A percentile compares a stretch with the other conserved stretches of the same genome.
Evolutionary conservation across 768 basidiomycete genomes (phyloP).

Genomic region (Kondoa subrosea): DNA sequence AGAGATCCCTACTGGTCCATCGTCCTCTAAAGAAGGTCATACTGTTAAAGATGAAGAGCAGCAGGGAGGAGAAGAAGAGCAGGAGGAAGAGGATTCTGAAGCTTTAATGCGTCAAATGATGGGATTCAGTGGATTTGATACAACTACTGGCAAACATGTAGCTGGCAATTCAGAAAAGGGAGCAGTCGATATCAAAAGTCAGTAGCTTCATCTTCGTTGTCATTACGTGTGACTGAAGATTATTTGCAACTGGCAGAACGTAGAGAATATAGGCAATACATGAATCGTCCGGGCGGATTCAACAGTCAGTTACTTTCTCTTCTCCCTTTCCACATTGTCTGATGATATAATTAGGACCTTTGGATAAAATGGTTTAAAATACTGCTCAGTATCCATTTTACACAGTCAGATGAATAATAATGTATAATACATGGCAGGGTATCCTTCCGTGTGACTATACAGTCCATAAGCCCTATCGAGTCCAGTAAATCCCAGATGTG

Average conservation of each 20-base stretch:
- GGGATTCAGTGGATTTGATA: constrained; percentile 6
- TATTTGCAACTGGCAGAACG: not conserved
- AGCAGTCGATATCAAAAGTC: constrained; percentile 1
- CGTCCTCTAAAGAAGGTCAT: not conserved
- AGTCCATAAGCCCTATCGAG: not conserved
- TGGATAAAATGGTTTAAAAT: constrained; percentile 1
- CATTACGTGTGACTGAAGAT: not conserved
- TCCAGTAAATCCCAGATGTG: too few species aligned
- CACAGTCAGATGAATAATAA: not conserved
- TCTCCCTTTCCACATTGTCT: not conserved
- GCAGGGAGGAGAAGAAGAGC: not conserved
- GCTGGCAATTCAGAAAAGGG: not conserved
- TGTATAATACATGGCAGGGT: not conserved
- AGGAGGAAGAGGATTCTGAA: not conserved
- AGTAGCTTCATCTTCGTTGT: not conserved
- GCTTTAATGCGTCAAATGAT: constrained; percentile 1
- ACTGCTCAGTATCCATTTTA: too few species aligned
- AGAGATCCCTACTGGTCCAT: too few species aligned
- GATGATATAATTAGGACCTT: not conserved
- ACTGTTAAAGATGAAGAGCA: not conserved
- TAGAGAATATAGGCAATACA: constrained; percentile 5
- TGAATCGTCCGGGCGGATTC: constrained; percentile 7
- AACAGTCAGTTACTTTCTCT: not conserved
- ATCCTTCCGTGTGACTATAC: not conserved
- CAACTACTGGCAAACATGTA: constrained; percentile 3